Base-by-base conservation (phyloP, 257 asterid species). In the Coffea eugenioides region DNA sequence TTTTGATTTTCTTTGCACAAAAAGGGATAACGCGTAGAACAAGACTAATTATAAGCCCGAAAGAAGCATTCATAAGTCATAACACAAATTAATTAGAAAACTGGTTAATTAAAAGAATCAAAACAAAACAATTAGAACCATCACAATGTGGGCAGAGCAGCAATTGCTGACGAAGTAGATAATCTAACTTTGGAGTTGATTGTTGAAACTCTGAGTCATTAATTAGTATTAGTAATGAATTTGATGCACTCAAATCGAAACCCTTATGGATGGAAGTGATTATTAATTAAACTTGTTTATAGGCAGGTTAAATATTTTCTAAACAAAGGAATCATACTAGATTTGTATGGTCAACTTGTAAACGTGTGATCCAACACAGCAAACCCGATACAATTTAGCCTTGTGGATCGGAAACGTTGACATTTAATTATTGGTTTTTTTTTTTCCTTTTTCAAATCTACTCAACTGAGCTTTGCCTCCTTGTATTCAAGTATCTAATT, bases 381-480 rank as follows among this genome's bases (percentile, higher is more conserved):
- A 82, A 76, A 78, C 76, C 80, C 54, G 36, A 81, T 61, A 52
- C 73, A 84, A 74, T 59, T 70, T 75, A 57, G 62, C 10, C 4
- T 85, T 57, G 87, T 31, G 89, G 89, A 89, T 85, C 80, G 72
- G 65, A 77, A 74, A 77, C 87, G 90, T 89, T 85, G 91, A 89
- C 88, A 68, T 83, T 83, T 84, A 71, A 83, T 79, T 64, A 81
- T 83, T 80, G 81, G 66, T 59, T 81, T 68, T 39, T 31, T 31
- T 31, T 31, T 31, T 31, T 31, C 0, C 27, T 27, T 27, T 27
- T 27, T 27, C 27, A 34, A 59, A 79, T 73, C 69, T 39, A 67
- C 54, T 72, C 83, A 82, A 81, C 16, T 70, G 74, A 83, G 66
- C 46, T 34, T 39, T 27, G 73, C 18, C 41, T 31, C 41, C 43